Conservation (phyloP, 2,329 filamentous ascomycete genomes). For the Colletotrichum brevisporum region DNA sequence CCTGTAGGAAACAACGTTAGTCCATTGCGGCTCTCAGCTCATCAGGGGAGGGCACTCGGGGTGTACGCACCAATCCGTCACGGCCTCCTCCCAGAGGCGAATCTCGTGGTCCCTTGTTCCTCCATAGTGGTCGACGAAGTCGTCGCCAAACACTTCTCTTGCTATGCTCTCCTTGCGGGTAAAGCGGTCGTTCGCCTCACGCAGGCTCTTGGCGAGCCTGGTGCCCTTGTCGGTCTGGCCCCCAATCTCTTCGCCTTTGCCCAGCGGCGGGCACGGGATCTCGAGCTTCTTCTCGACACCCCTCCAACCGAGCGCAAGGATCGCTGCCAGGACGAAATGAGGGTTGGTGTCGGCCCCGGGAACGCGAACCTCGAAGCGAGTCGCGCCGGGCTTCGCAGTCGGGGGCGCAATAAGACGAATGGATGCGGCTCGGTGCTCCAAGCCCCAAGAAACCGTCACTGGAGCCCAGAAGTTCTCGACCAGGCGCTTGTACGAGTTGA, state of each 20-base stretch:
- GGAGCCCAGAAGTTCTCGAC: conserved; percentile 99
- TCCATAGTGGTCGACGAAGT: conserved; percentile 95
- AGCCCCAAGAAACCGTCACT: conserved; percentile 96
- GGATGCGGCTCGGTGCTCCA: conserved; percentile 94
- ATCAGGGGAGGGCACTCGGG: neutral
- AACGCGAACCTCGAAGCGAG: conserved; percentile 92
- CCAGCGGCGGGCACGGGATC: conserved; percentile 85
- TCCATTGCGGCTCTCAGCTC: neutral
- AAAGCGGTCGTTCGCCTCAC: conserved; percentile 87
- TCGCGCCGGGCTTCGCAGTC: conserved; percentile 85
- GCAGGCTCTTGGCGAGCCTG: conserved; percentile 85
- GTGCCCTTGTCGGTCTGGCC: conserved; percentile 78
- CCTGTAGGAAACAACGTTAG: conserved; percentile 58
- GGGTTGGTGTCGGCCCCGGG: conserved; percentile 96
- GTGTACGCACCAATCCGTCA: conserved; percentile 89
- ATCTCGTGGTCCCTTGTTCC: conserved; percentile 95
- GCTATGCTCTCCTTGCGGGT: conserved; percentile 85
- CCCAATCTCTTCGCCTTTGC: conserved; percentile 87
- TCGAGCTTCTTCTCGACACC: conserved; percentile 93
- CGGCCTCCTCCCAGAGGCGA: conserved; percentile 92
- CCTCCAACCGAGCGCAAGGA: conserved; percentile 89
- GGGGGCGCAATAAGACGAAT: conserved; percentile 92
- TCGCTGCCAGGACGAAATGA: conserved; percentile 86
- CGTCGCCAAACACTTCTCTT: conserved; percentile 93
- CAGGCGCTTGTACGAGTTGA: conserved; percentile 98